Base-by-base conservation (phyloP, 2,329 filamentous ascomycete genomes). In the Cladosporium phlei region DNA sequence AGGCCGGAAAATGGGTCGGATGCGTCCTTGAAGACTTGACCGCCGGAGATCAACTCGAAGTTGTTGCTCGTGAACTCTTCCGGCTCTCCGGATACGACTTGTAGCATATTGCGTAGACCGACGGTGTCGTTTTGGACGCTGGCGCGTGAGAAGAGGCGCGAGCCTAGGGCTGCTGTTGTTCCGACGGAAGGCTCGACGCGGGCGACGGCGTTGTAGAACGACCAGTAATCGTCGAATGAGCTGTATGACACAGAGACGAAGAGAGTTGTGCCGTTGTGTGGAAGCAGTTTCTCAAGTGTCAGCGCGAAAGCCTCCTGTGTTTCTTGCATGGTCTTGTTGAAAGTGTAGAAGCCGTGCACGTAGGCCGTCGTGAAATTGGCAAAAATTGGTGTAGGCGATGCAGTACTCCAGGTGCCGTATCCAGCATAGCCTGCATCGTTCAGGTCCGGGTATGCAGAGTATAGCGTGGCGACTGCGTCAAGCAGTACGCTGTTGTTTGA, bases 1-100 rank as follows among this genome's bases (percentile, higher is more conserved):
- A 76, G 67, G 0, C 74, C 63, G 22, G 74, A 72, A 32, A 75
- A 55, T 0, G 64, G 59, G 1, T 75, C 66, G 25, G 69, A 68
- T 0, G 64, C 63, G 1, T 64, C 59, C 29, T 67, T 65, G n/a
- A 69, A 54, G 3, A 65, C 55, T 1, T 58, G 54, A 0, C 64
- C 58, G 0, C 68, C 66, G 2, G 56, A 52, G 39, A 68, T 64
- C 2, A 74, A 55, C 0, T 71, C 70, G 9, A 65, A 53, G 2
- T 61, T 62, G 3, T 73, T 58, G 4, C 50, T 53, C 1, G 60
- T 59, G 22, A 50, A 55, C 40, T 63, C 32, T 8, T 57, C 50
- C 2, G 49, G 43, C 1, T 50, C 46, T 3, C 61, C 61, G 2
- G 58, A 58, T n/a, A 60, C 47, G 3, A 20, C 25, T 4, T 47